Conservation (phyloP, 2,329 filamentous ascomycete species). For the Chaetoscypha palmicola region DNA sequence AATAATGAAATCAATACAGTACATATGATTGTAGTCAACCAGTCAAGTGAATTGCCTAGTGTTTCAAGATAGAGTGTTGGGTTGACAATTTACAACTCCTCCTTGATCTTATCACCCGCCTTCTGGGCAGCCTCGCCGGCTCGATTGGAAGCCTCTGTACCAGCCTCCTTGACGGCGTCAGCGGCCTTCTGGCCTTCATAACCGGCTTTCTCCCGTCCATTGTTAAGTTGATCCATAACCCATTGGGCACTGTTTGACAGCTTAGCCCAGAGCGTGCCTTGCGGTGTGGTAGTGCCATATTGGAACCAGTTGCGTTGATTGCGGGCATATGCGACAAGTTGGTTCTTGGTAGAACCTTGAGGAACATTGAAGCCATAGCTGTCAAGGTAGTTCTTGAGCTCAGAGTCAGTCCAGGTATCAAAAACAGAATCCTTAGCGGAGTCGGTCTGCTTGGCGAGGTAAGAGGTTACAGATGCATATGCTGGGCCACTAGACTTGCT, state of each 20-base stretch:
- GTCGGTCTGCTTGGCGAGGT: constrained; percentile 58
- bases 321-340: constrained; percentile 63
- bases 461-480: constrained; percentile 65
- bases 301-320: constrained; percentile 70
- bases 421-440: constrained; percentile 60
- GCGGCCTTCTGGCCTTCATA: constrained; percentile 39
- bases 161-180: constrained; percentile 33
- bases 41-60: no score
- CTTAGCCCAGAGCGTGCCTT: constrained; percentile 59
- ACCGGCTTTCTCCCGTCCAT: constrained; percentile 40
- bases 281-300: constrained; percentile 63
- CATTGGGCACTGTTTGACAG: constrained; percentile 41
- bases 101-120: constrained; percentile 27
- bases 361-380: constrained; percentile 57
- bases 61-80: no score
- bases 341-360: constrained; percentile 40
- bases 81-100: constrained; percentile 32
- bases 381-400: constrained; percentile 74
- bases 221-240: constrained; percentile 41
- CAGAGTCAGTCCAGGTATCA: constrained; percentile 60
- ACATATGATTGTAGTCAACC: no score
- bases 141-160: constrained; percentile 29
- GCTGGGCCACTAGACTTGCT: constrained; percentile 49
- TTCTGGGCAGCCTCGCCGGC: constrained; percentile 33
- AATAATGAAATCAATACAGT: no score